These are phyloP conservation scores for Colletotrichum chlorophyti DNA, from an alignment of 2,329 filamentous ascomycete species.

Conservation along the genomic window DNA sequence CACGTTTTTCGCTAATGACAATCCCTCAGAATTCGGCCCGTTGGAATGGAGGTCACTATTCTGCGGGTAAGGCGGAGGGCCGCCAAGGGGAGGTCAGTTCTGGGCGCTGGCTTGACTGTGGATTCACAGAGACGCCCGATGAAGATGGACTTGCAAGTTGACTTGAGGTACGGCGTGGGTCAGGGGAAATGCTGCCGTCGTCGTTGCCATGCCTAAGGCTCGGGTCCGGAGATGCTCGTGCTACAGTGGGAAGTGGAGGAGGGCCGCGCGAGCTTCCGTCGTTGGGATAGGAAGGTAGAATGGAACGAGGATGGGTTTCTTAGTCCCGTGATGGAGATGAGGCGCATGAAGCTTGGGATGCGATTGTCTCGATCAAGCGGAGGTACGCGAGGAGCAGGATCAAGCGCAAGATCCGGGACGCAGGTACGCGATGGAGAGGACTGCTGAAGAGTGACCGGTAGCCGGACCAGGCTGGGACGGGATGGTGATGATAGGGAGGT, in stretches of 20 bases:
- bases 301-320: too few relatives aligned
- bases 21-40: slow-evolving; percentile 2
- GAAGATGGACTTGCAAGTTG: too few relatives aligned
- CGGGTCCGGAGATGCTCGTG: not conserved
- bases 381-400: not conserved
- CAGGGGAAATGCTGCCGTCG: not conserved
- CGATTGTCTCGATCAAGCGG: not conserved
- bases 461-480: too few relatives aligned
- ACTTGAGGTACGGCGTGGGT: too few relatives aligned
- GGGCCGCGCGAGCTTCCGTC: too few relatives aligned
- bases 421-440: too few relatives aligned
- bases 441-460: too few relatives aligned
- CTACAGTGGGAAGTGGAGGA: not conserved
- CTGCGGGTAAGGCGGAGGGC: not conserved
- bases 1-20: slow-evolving; percentile 5
- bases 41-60: not conserved
- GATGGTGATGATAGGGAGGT: too few relatives aligned
- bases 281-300: too few relatives aligned
- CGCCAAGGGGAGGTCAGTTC: not conserved
- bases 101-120: not conserved
- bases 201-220: not conserved
- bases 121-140: too few relatives aligned
- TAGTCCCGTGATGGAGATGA: not conserved
- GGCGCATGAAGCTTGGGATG: not conserved
- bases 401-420: not conserved